Base-by-base conservation (phyloP, 805 yeast genomes). In the Saccharomycopsis sp. region DNA sequence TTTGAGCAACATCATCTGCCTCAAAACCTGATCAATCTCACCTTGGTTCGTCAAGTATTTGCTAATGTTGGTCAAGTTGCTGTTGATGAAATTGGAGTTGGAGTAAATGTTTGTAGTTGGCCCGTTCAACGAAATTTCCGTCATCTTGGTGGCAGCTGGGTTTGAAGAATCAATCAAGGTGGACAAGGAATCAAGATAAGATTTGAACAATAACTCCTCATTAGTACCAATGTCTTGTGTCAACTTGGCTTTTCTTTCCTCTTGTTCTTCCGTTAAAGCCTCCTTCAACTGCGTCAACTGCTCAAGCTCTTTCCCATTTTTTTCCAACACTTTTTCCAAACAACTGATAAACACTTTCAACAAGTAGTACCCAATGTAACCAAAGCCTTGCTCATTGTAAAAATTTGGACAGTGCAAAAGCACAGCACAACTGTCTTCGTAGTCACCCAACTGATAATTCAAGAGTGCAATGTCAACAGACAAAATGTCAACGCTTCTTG, bases 401-500 rank as follows among this genome's bases (percentile, higher is more conserved):
- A 75, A 75, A 29, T 72, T 75, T 35, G 83, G 84, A 2, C 92
- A 77, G 6, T 77, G 73, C 29, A 75, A 73, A 9, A 89, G 62
- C 2, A 83, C 73, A 4, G 69, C 62, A 12, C 76, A 69, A 1
- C 95, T 80, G 33, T 71, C 69, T 27, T 68, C 67, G 50, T 73
- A 80, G 25, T 81, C 67, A 3, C 69, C 60, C 22, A 65, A 61
- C 49, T 73, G 75, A 54, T 73, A 78, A 45, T 80, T 77, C 13
- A 86, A 58, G 8, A 81, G 54, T 0, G 94, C 95, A 39, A 86
- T 67, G 48, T 89, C 96, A 5, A 84, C 73, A 1, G 88, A 77
- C 12, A 92, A 63, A 4, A 79, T 65, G 52, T 83, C 88, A 5
- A 82, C 77, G 0, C 85, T 69, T 48, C 89, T 69, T 12, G 75